Evolutionary conservation across 2,329 filamentous ascomycete genomes (phyloP), one percentile per base, ranked within the genome.

Genomic region (Pseudopithomyces maydicus): DNA sequence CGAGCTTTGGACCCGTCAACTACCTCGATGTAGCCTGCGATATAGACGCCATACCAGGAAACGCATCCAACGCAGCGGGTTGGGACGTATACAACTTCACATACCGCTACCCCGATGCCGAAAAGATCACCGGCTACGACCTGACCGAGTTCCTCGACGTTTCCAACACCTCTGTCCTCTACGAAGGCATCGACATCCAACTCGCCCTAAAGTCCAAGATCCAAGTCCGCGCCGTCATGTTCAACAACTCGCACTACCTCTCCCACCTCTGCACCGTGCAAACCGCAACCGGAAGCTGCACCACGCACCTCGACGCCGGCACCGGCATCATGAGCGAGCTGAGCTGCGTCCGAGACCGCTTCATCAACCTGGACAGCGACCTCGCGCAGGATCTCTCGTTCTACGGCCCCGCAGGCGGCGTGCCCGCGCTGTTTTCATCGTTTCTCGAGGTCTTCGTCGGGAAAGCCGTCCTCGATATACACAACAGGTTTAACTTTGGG

Each of bases 201-300:
- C 5, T 32, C 19, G n/a, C 19, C 29, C 3, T 3, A 11, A 39
- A 22, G 4, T 50, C 26, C 1, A 50, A 19, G 39, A 26, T 44
- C 6, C 38, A 52, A 22, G 50, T 52, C 23, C 38, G 23, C 15
- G 39, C 50, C 41, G 39, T 52, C 23, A 44, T 52, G 50, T 52
- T 52, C 50, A 52, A 52, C 17, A 52, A 52, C 17, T 44, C 50
- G 4, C 50, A 52, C 17, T 52, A 52, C 23, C 50, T 52, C n/a
- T 32, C 19, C 38, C 50, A 52, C n/a, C 50, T 52, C 4, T 52
- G 50, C 29, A 52, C 22, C 10, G 50, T 45, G 17, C 50, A 52
- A 14, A 52, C 50, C 3, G 38, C 50, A 5, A 44, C 44, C 4
- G 50, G 50, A 17, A 52, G 23, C 39, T 52, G 50, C 22, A 6